Evolutionary conservation across 2,329 filamentous ascomycete species (phyloP).

Genomic region (Sporothrix variecibatus): DNA sequence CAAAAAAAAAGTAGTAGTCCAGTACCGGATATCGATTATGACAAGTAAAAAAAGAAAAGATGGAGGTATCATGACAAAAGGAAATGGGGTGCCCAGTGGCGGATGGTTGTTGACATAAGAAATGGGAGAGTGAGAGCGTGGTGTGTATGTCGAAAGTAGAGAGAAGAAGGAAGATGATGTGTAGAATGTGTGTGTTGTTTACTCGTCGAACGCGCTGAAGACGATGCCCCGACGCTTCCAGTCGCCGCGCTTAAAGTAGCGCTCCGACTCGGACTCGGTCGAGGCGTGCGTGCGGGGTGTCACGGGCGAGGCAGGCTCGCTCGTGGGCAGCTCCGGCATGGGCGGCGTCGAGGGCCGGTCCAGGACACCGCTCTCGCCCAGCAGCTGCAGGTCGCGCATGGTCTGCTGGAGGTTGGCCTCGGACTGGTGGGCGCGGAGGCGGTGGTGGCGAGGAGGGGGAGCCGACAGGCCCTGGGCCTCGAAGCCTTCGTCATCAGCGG

Average conservation of each 20-base stretch:
- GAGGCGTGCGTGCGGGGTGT: constrained; percentile 31
- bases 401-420: constrained; percentile 24
- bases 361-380: neutral
- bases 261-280: constrained; percentile 32
- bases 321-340: constrained; percentile 21
- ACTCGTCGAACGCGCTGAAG: constrained; percentile 38
- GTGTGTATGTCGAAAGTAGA: neutral
- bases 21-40: neutral
- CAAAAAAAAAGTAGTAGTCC: neutral
- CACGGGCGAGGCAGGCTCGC: constrained; percentile 27
- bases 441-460: constrained; percentile 29
- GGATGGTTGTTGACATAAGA: neutral
- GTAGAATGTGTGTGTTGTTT: neutral
- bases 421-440: constrained; percentile 26
- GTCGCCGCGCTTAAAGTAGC: constrained; percentile 39
- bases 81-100: constrained; percentile 16
- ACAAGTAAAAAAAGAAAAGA: constrained; percentile 1
- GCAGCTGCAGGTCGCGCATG: constrained; percentile 10
- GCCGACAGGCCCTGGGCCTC: constrained; percentile 27
- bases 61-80: constrained; percentile 30
- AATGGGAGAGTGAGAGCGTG: neutral
- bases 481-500: constrained; percentile 24
- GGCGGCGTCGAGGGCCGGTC: constrained; percentile 21
- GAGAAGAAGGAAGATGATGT: neutral
- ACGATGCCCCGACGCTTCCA: constrained; percentile 43